phyloP scores from a whole-genome alignment of 441 rosid species.

The Populus hybrid region DNA sequence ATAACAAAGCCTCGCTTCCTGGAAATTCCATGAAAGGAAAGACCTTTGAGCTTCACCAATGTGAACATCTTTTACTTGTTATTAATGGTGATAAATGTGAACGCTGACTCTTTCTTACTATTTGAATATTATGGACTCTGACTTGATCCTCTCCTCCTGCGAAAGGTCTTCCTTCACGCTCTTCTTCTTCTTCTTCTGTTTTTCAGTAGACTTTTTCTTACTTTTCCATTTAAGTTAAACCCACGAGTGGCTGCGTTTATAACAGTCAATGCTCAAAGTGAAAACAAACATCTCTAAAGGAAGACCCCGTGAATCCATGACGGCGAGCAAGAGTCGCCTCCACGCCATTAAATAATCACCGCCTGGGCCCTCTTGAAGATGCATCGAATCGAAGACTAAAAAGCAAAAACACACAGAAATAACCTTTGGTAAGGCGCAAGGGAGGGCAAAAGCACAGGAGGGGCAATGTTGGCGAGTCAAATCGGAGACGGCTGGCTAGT shows the following conservation, averaged over 20 bases:
- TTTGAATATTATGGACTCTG: background rate
- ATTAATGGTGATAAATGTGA: background rate
- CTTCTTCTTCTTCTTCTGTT: background rate
- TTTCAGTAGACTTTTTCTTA: background rate
- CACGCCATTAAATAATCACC: background rate
- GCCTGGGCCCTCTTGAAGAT: background rate
- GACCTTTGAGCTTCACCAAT: background rate
- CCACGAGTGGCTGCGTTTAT: background rate
- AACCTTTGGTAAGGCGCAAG: background rate
- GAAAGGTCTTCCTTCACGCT: background rate
- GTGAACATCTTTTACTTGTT: background rate
- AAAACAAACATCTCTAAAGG: no score
- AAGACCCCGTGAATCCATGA: no score
- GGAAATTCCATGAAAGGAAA: background rate
- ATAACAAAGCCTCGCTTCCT: background rate
- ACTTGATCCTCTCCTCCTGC: background rate
- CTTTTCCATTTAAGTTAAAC: background rate
- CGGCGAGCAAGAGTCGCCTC: no score
- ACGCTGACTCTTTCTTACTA: background rate
- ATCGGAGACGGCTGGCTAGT: background rate
- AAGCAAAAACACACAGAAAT: background rate
- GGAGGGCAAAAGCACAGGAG: background rate
- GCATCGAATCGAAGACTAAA: slow-evolving; percentile 1
- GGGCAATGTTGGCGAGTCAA: background rate
- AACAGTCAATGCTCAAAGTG: background rate